Base-by-base conservation (phyloP, 257 asterid species). In the Jacaranda copaia region DNA sequence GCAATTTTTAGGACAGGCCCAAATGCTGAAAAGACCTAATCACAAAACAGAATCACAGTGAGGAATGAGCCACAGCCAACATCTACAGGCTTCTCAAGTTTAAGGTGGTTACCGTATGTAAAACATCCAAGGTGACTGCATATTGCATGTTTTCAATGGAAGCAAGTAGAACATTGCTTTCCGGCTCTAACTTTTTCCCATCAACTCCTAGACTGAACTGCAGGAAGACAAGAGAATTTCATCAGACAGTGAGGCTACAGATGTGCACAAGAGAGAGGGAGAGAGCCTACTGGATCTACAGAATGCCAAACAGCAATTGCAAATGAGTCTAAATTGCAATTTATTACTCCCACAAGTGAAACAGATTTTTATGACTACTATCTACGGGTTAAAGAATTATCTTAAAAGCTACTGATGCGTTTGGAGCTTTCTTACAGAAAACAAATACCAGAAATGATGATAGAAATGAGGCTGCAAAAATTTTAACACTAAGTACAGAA, bases 91-190 rank as follows among this genome's bases (percentile, higher is more conserved):
- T 70, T 57, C 77, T 68, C 72, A 68, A n/a, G 58, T 63, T 67
- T 52, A 81, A 77, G 70, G 75, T 66, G 43, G 76, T 75, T 87
- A 95, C 99, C 93, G 84, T 87, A 74, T 93, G 93, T 55, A 95
- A 68, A 56, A 93, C 94, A 75, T 95, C 99, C 91, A 95, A 85
- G 75, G 99, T 95, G 60, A 95, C 98, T 25, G 94, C 89, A 86
- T 95, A 95, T 78, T 95, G 99, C 99, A 95, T 95, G 89, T 95
- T 95, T 82, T 95, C 99, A 14, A 95, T 91, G 10, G 99, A 91
- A 70, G 99, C 99, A 76, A 95, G 98, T 70, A 95, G 92, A 73
- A 95, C 99, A 84, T 95, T 95, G 83, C 99, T 95, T 84, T 93
- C 98, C 14, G 97, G 92, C 81, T 95, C 99, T 83, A 91, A 51